These are phyloP conservation scores for Mycothermus thermophilus DNA, from an alignment of 495 filamentous ascomycete species.

Conservation along the genomic window DNA sequence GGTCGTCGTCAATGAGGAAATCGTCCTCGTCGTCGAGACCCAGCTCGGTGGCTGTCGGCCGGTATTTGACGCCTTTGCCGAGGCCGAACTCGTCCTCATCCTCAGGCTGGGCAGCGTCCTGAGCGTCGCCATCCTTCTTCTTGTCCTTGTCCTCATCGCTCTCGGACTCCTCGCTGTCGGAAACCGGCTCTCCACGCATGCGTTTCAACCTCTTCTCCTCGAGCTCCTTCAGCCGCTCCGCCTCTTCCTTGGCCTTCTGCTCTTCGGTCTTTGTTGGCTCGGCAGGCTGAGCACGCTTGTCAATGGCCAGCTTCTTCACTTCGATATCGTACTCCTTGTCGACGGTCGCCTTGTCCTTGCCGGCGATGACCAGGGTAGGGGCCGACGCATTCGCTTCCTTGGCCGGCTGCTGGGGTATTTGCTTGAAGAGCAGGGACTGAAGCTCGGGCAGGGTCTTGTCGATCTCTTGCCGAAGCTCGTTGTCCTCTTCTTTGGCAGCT, in stretches of 20 bases:
- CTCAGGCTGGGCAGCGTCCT: slow-evolving; percentile 19
- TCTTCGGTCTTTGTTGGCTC: slow-evolving; percentile 85
- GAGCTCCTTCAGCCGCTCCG: slow-evolving; percentile 56
- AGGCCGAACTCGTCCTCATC: slow-evolving; percentile 42
- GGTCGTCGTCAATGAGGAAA: slow-evolving; percentile 76
- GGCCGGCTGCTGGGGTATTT: slow-evolving; percentile 10
- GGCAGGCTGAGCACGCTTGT: slow-evolving; percentile 68
- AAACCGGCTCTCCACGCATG: slow-evolving; percentile 53
- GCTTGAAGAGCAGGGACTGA: slow-evolving; percentile 52
- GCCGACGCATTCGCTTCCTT: no score
- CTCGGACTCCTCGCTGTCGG: slow-evolving; percentile 37
- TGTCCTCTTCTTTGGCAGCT: slow-evolving; percentile 84
- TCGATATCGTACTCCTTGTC: slow-evolving; percentile 78
- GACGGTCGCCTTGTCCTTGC: slow-evolving; percentile 44
- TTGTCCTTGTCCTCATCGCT: slow-evolving; percentile 30
- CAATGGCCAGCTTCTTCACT: slow-evolving; percentile 65
- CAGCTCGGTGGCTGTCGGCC: slow-evolving; percentile 32
- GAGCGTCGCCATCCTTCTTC: slow-evolving; percentile 20
- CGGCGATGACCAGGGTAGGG: slow-evolving; percentile 42
- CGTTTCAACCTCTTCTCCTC: slow-evolving; percentile 61
- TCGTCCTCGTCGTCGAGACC: slow-evolving; percentile 83
- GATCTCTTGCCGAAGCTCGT: slow-evolving; percentile 47
- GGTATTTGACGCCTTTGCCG: slow-evolving; percentile 38
- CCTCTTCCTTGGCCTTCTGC: slow-evolving; percentile 64
- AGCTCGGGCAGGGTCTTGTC: slow-evolving; percentile 65